phyloP scores from a whole-genome alignment of 768 basidiomycete species.

The Collybiopsis luxurians region DNA sequence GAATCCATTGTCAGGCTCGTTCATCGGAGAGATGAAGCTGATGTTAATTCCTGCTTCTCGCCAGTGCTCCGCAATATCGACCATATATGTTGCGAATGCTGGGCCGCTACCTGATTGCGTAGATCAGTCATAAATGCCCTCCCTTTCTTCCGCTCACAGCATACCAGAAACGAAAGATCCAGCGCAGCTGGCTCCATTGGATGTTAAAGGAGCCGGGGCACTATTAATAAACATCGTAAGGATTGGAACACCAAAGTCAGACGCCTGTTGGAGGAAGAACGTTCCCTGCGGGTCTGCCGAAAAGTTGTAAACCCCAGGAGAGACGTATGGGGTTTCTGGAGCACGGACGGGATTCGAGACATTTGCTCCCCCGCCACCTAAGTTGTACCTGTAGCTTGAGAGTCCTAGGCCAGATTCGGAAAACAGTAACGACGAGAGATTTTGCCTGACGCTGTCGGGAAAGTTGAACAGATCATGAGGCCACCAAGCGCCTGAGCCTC shows the following conservation, averaged over 20 bases:
- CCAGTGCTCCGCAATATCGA: slow-evolving; percentile 40
- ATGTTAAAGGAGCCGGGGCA: slow-evolving; percentile 34
- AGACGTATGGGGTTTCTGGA: slow-evolving; percentile 34
- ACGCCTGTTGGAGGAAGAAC: slow-evolving; percentile 38
- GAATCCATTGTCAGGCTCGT: slow-evolving; percentile 38
- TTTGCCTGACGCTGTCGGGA: slow-evolving; percentile 35
- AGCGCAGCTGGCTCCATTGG: slow-evolving; percentile 31
- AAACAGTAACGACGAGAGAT: slow-evolving; percentile 39
- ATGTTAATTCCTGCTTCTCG: slow-evolving; percentile 34
- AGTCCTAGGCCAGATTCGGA: slow-evolving; percentile 35
- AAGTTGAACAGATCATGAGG: slow-evolving; percentile 40
- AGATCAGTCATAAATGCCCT: background rate
- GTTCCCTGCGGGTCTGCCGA: slow-evolving; percentile 35
- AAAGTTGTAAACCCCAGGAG: slow-evolving; percentile 37
- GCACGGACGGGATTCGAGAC: slow-evolving; percentile 37
- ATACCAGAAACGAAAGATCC: slow-evolving; percentile 31
- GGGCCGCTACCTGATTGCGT: slow-evolving; percentile 23
- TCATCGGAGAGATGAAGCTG: slow-evolving; percentile 41
- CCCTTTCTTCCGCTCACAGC: background rate
- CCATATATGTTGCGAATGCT: slow-evolving; percentile 38
- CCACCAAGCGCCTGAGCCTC: slow-evolving; percentile 49
- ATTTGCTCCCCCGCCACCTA: slow-evolving; percentile 40
- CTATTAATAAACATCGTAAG: slow-evolving; percentile 43
- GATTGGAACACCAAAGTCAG: slow-evolving; percentile 29
- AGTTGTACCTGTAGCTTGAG: slow-evolving; percentile 40